Evolutionary conservation across 1,284 basidiomycete species (phyloP), one percentile per base, ranked within the genome.

Genomic region (Malassezia globosa): DNA sequence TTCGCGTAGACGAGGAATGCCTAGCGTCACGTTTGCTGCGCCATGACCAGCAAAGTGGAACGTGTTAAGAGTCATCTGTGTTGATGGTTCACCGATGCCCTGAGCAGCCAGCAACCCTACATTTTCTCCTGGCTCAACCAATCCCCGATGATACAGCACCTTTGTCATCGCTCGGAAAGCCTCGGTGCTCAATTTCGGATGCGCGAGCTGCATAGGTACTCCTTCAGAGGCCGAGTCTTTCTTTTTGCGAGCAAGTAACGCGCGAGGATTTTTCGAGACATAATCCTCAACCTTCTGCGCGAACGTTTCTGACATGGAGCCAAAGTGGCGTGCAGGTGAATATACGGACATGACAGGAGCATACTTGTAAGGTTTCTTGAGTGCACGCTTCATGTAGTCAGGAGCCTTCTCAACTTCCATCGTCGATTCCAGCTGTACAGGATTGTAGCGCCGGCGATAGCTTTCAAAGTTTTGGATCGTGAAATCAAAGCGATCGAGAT

Each of bases 41-140:
- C 94, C 94, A 73, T 97, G 94, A 62, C 92, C 88, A 83, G 66
- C 49, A 72, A 97, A 95, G 77, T 99, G 94, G 81, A 99, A 99
- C 7, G 94, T 99, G 73, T 99, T 99, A 60, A 99, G 76, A 24
- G 94, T 99, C 94, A 99, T 99, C 73, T 99, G 94, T 1, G 94
- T 99, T 21, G 94, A 97, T 4, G 94, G 94, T 73, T 99, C 94
- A 53, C 94, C 94, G 39, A 99, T 82, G 86, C 90, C 87, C 77
- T 99, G 94, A 19, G 90, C 92, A n/a, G 94, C 94, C 41, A 99
- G 77, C 39, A 97, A 74, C 47, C 94, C 94, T 41, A 99, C 94
- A 7, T 92, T 89, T 75, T 99, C 94, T 60, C 94, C 94, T 13
- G 94, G 89, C 58, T 99, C 94, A 4, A 90, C 87, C 42, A 99